These are phyloP conservation scores for Colletotrichum eremochloae DNA, from an alignment of 2,329 filamentous ascomycete genomes.

Conservation along the genomic window DNA sequence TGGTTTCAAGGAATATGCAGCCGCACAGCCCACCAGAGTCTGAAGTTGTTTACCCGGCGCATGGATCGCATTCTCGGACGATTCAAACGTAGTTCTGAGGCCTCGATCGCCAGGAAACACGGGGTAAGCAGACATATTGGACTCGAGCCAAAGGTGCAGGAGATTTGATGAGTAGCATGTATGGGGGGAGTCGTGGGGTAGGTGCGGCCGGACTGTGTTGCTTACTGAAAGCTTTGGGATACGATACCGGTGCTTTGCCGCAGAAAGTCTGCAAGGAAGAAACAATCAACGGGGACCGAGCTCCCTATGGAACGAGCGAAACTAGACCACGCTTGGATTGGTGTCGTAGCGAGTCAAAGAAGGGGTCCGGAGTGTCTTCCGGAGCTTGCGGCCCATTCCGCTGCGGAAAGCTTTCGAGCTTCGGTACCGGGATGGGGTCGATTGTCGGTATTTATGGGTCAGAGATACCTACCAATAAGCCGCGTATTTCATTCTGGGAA, in stretches of 20 bases:
- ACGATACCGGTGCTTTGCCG: slow-evolving; percentile 24
- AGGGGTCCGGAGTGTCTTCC: slow-evolving; percentile 1
- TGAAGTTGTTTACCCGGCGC: slow-evolving; percentile 32
- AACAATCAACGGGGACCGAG: slow-evolving; percentile 29
- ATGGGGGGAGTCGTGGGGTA: not conserved
- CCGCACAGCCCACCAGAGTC: slow-evolving; percentile 28
- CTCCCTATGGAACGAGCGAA: not conserved
- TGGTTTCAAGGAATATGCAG: slow-evolving; percentile 39
- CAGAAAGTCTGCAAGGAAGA: slow-evolving; percentile 24
- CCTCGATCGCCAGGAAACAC: not conserved
- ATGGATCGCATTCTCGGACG: slow-evolving; percentile 40
- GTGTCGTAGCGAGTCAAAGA: not conserved
- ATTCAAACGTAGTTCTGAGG: slow-evolving; percentile 35
- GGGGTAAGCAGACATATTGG: slow-evolving; percentile 8
- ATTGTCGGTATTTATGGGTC: not conserved
- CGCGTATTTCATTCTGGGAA: not conserved
- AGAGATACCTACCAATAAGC: not conserved
- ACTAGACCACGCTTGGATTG: not conserved
- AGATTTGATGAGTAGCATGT: not conserved
- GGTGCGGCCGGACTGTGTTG: slow-evolving; percentile 11
- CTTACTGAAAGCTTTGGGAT: slow-evolving; percentile 17
- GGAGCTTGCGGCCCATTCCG: not conserved
- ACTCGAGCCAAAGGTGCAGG: not conserved
- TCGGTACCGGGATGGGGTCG: not conserved
- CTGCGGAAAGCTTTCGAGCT: not conserved